These are phyloP conservation scores for Penicillium sp. DNA, from an alignment of 2,329 filamentous ascomycete genomes.

Conservation along the genomic window DNA sequence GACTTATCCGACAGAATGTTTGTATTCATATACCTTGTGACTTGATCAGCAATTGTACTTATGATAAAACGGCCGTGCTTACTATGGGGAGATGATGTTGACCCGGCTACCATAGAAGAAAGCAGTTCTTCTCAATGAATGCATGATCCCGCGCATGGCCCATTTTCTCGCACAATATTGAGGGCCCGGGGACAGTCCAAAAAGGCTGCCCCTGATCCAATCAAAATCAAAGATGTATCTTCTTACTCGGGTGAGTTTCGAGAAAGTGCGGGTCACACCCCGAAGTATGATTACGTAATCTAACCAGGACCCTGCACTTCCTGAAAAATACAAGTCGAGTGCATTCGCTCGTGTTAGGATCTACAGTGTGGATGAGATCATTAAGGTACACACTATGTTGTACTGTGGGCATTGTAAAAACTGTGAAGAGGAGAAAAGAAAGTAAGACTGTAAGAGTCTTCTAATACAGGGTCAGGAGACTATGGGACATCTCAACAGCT, in stretches of 20 bases:
- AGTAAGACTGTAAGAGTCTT: too few relatives aligned
- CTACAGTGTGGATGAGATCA: too few relatives aligned
- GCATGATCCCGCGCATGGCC: slow-evolving; percentile 34
- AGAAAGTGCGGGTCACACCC: too few relatives aligned
- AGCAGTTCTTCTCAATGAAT: slow-evolving; percentile 26
- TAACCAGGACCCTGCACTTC: too few relatives aligned
- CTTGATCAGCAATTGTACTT: neutral
- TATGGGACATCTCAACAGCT: neutral
- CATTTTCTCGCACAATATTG: slow-evolving; percentile 32
- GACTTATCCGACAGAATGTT: slow-evolving; percentile 25
- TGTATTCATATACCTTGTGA: slow-evolving; percentile 29
- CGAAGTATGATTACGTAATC: too few relatives aligned
- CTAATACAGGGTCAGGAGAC: too few relatives aligned
- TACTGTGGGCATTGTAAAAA: too few relatives aligned
- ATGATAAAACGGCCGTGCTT: neutral
- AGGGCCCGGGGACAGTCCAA: slow-evolving; percentile 26
- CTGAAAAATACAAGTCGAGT: neutral
- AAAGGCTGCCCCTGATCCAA: slow-evolving; percentile 30
- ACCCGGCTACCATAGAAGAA: slow-evolving; percentile 30
- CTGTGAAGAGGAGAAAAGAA: too few relatives aligned
- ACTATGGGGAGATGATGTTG: slow-evolving; percentile 35
- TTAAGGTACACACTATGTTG: too few relatives aligned
- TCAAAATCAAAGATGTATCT: slow-evolving; percentile 28
- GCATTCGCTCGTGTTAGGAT: neutral
- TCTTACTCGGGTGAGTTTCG: slow-evolving; percentile 9